A percentile compares a stretch with the other conserved stretches of the same genome.
Conservation (phyloP, 306 rosid genomes). For the Canavalia ensiformis region DNA sequence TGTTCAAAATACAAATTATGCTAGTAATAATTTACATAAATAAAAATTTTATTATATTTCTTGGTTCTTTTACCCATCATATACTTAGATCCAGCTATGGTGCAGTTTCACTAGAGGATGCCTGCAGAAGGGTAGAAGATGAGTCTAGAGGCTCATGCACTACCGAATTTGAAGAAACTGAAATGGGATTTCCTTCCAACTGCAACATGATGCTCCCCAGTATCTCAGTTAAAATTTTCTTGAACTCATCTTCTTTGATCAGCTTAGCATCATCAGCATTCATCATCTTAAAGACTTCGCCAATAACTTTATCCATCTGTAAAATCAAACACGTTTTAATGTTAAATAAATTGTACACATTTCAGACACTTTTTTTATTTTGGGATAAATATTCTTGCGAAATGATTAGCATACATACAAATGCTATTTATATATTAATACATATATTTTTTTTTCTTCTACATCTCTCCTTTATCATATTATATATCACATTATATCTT, state of each 20-base stretch:
- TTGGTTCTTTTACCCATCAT: constrained; percentile 19
- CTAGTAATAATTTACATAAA: constrained; percentile 39
- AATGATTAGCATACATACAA: no score
- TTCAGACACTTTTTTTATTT: background rate
- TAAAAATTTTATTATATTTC: constrained; percentile 40
- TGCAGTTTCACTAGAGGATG: constrained; percentile 55
- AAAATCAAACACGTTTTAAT: constrained; percentile 12
- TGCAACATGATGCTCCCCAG: constrained; percentile 82
- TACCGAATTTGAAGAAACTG: constrained; percentile 81
- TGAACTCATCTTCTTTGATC: constrained; percentile 88
- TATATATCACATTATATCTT: no score
- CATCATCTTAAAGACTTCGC: constrained; percentile 62
- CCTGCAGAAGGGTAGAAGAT: constrained; percentile 76
- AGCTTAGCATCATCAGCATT: constrained; percentile 69
- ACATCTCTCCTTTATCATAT: no score
- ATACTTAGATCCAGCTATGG: constrained; percentile 31
- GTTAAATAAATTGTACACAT: background rate
- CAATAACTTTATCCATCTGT: constrained; percentile 82
- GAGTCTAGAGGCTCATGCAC: constrained; percentile 88
- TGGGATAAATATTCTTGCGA: no score
- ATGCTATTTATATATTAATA: no score
- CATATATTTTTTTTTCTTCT: no score
- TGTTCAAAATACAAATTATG: constrained; percentile 44
- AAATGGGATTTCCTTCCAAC: constrained; percentile 75
- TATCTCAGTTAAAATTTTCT: constrained; percentile 72